Conservation (phyloP, 164 flowering plant species). For the Piper betle region DNA sequence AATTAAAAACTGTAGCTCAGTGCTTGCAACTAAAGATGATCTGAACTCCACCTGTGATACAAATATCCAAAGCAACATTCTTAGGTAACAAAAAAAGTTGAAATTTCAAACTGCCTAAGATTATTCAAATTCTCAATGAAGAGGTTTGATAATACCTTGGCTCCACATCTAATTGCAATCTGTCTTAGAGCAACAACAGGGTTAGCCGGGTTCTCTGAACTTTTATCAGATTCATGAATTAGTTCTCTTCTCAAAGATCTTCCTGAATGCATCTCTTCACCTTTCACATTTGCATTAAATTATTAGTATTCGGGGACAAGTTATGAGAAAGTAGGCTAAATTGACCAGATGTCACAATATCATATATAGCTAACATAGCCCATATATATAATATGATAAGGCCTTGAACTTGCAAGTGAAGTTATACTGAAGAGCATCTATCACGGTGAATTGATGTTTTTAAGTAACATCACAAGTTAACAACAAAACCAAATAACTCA, state of each 20-base stretch:
- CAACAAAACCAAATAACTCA: too few relatives aligned
- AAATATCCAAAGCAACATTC: slow-evolving; percentile 1
- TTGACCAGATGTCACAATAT: not conserved
- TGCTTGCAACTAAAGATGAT: slow-evolving; percentile 40
- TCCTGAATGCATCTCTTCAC: slow-evolving; percentile 42
- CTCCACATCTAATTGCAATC: slow-evolving; percentile 75
- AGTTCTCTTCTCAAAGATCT: slow-evolving; percentile 41
- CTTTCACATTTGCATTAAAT: slow-evolving; percentile 21
- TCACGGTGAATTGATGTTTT: too few relatives aligned
- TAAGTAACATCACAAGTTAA: too few relatives aligned
- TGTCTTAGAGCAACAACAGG: slow-evolving; percentile 55
- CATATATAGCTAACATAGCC: not conserved
- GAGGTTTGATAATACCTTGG: slow-evolving; percentile 39
- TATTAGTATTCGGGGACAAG: not conserved
- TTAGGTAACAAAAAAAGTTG: not conserved
- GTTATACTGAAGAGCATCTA: not conserved
- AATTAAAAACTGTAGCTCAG: slow-evolving; percentile 60
- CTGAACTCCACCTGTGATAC: slow-evolving; percentile 67
- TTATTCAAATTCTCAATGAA: not conserved
- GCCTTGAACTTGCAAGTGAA: not conserved
- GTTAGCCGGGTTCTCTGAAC: slow-evolving; percentile 30
- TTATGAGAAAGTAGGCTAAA: not conserved
- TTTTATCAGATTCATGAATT: slow-evolving; percentile 41
- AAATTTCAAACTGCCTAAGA: not conserved
- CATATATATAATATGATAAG: not conserved